Evolutionary conservation across 1,284 basidiomycete species (phyloP).

Genomic region (Trichosporon asahii): DNA sequence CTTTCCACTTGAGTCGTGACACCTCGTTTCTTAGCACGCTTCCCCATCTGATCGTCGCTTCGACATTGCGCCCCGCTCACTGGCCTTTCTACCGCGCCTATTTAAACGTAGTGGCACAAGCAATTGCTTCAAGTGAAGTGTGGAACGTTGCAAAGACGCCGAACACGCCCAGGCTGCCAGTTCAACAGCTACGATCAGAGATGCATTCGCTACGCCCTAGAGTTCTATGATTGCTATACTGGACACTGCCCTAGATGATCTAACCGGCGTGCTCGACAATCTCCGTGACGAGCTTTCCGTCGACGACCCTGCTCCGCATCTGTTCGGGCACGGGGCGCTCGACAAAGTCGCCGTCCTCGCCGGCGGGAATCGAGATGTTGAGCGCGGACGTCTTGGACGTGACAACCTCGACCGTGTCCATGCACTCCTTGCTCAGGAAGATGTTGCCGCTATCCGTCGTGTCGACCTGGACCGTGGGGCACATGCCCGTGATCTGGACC

Average conservation of each 20-base stretch:
- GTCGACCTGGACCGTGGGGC: slow-evolving; percentile 91
- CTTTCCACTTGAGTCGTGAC: too few relatives aligned
- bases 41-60: too few relatives aligned
- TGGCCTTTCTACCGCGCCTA: too few relatives aligned
- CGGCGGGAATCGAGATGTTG: slow-evolving; percentile 83
- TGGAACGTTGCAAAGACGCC: too few relatives aligned
- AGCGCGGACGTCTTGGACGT: slow-evolving; percentile 93
- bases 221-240: not conserved
- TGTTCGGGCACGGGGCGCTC: slow-evolving; percentile 95
- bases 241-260: too few relatives aligned
- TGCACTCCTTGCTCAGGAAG: slow-evolving; percentile 80
- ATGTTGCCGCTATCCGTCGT: slow-evolving; percentile 93
- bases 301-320: slow-evolving; percentile 76
- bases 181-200: too few relatives aligned
- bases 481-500: slow-evolving; percentile 82
- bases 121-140: too few relatives aligned
- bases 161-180: too few relatives aligned
- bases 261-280: slow-evolving; percentile 88
- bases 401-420: slow-evolving; percentile 74
- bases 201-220: too few relatives aligned
- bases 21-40: too few relatives aligned
- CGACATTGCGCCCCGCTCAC: too few relatives aligned
- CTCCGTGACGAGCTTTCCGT: slow-evolving; percentile 81
- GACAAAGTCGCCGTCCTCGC: slow-evolving; percentile 80
- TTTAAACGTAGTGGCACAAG: too few relatives aligned